Percentiles rank a stretch among this genome's conserved stretches.
Conservation (phyloP, 768 basidiomycete genomes). For the Leucogyrophana mollusca region DNA sequence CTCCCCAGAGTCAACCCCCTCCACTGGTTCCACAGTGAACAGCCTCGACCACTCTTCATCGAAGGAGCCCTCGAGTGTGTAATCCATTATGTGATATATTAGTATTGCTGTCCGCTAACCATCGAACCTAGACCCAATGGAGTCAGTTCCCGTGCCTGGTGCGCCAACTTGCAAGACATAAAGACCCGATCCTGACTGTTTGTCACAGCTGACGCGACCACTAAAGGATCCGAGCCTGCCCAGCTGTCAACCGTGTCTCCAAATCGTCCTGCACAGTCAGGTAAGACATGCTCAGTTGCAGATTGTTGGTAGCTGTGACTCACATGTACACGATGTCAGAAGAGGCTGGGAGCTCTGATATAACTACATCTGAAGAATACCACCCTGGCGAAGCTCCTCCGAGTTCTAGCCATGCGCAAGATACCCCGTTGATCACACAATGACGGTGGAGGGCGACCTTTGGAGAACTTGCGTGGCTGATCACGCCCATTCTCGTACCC, state of each 20-base stretch:
- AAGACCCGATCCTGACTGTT: not conserved
- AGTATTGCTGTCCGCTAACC: too few relatives aligned
- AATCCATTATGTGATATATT: too few relatives aligned
- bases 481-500: slow-evolving; percentile 38
- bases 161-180: not conserved
- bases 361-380: too few relatives aligned
- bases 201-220: not conserved
- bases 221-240: not conserved
- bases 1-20: too few relatives aligned
- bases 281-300: not conserved
- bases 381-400: not conserved
- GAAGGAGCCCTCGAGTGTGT: too few relatives aligned
- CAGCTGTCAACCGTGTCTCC: not conserved
- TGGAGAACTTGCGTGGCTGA: slow-evolving; percentile 41
- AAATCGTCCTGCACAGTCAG: not conserved
- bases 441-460: slow-evolving; percentile 54
- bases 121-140: too few relatives aligned
- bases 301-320: too few relatives aligned
- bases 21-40: too few relatives aligned
- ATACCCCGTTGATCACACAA: slow-evolving; percentile 22
- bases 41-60: too few relatives aligned
- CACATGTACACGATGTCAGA: too few relatives aligned
- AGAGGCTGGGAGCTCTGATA: too few relatives aligned
- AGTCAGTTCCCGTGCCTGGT: too few relatives aligned
- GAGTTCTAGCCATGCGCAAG: slow-evolving; percentile 8